Evolutionary conservation across 2,329 filamentous ascomycete species (phyloP), one percentile per base, ranked within the genome.

Genomic region (Gaeumannomyces tritici): DNA sequence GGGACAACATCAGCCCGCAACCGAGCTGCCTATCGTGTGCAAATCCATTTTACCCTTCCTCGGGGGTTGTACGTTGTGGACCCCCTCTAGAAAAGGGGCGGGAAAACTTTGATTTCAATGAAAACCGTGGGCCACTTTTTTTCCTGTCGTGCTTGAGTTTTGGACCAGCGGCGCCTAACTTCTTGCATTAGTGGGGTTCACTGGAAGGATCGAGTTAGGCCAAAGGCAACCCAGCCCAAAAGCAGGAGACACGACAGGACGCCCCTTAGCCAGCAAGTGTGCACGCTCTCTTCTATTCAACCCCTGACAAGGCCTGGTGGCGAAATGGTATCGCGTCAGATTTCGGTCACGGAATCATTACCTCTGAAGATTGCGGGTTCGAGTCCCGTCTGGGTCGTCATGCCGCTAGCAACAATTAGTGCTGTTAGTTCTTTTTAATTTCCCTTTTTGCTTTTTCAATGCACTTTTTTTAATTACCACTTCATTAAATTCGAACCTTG

Each of bases 301-400:
- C 42, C 18, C 21, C 12, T n/a, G 21, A 51, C 42, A 51, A 51
- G 59, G 59, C 35, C 35, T 28, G 59, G 59, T 60, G 59, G 59
- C 59, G 59, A 55, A 60, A 60, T 60, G 59, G 59, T 60, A 60
- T 60, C 59, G 59, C 59, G 59, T 60, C 58, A 60, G 59, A 60
- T 60, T 60, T 60, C 59, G 59, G 59, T 31, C 12, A n/a, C 26
- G 31, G 28, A 57, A 57, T 31, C 28, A 18, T 29, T 29, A n/a
- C 6, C 58, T 60, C 58, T 55, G 42, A 60, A 60, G 59, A 55
- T 31, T 60, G 59, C 35, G 59, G 59, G 59, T 60, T 60, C 59
- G 42, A 60, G 59, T 55, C 59, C 59, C 59, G 35, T 60, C 59
- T 54, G 35, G 59, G 35, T 60, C 59, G 59, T 56, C 3, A 12